phyloP scores from a whole-genome alignment of 306 rosid genomes.

The Mimosa bimucronata region DNA sequence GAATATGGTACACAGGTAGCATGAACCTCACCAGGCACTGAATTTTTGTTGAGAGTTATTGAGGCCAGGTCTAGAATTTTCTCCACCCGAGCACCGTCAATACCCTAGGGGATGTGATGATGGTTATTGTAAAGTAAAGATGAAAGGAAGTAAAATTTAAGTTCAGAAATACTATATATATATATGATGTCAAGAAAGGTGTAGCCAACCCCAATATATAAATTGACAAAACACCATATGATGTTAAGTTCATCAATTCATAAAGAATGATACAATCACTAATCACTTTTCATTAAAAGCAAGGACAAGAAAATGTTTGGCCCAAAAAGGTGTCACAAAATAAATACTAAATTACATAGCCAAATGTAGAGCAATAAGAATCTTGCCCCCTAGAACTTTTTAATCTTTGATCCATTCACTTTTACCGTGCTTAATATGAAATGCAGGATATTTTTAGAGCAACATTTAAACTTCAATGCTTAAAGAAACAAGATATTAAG shows the following conservation, averaged over 20 bases:
- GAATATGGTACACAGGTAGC: neutral
- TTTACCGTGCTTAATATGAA: neutral
- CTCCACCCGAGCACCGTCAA: constrained; percentile 10
- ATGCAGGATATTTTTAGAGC: neutral
- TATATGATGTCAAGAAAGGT: neutral
- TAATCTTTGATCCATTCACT: neutral
- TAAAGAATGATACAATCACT: neutral
- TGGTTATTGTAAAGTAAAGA: neutral
- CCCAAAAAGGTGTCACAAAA: neutral
- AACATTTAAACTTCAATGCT: neutral
- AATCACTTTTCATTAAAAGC: neutral
- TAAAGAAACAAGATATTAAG: neutral
- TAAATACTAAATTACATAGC: neutral
- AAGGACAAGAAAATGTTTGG: neutral
- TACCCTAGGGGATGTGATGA: neutral
- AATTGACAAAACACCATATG: neutral
- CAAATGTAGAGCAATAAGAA: neutral
- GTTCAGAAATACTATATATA: neutral
- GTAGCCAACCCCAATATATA: no score
- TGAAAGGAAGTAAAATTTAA: neutral
- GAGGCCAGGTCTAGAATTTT: constrained; percentile 10
- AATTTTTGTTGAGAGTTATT: neutral
- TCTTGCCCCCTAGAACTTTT: neutral
- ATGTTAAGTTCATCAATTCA: neutral
- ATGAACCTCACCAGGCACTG: constrained; percentile 1